Percentiles rank a stretch among this genome's conserved stretches.
phyloP scores from a whole-genome alignment of 805 yeast genomes.

The Ogataea nakhonphanomensis region DNA sequence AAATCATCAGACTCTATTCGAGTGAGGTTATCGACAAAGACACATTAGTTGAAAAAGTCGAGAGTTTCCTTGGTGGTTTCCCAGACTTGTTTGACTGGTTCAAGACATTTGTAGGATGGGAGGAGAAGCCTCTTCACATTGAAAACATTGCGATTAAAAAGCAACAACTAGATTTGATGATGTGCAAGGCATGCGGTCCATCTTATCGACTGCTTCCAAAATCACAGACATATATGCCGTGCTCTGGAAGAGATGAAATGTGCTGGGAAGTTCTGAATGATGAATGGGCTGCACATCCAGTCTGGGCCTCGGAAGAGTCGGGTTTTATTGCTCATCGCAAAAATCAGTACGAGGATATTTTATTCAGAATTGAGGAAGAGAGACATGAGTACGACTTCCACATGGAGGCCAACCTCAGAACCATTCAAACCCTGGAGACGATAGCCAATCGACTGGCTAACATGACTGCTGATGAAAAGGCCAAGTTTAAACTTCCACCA shows the following conservation, averaged over 20 bases:
- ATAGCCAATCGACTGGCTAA: constrained; percentile 90
- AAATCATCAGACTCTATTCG: constrained; percentile 79
- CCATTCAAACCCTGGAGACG: constrained; percentile 93
- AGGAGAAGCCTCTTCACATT: constrained; percentile 78
- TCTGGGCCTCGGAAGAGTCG: constrained; percentile 99
- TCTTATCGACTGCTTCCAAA: constrained; percentile 91
- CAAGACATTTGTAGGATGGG: constrained; percentile 84
- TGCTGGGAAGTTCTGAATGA: constrained; percentile 98
- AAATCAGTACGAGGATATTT: constrained; percentile 94
- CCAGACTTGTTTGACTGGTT: constrained; percentile 87
- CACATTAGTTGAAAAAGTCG: constrained; percentile 78
- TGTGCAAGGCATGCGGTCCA: constrained; percentile 94
- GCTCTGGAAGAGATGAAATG: constrained; percentile 97
- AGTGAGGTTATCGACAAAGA: constrained; percentile 86
- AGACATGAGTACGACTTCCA: constrained; percentile 95
- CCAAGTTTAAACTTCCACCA: constrained; percentile 79
- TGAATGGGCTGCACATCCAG: constrained; percentile 99
- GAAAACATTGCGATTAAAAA: constrained; percentile 87
- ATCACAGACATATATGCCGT: constrained; percentile 93
- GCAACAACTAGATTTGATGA: constrained; percentile 82
- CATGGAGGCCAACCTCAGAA: constrained; percentile 91
- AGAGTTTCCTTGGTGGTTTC: constrained; percentile 78
- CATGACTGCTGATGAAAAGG: constrained; percentile 89
- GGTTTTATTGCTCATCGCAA: constrained; percentile 99
- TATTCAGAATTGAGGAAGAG: constrained; percentile 94